These are phyloP conservation scores for Penicillium chermesinum DNA, from an alignment of 495 filamentous ascomycete species.

Conservation along the genomic window DNA sequence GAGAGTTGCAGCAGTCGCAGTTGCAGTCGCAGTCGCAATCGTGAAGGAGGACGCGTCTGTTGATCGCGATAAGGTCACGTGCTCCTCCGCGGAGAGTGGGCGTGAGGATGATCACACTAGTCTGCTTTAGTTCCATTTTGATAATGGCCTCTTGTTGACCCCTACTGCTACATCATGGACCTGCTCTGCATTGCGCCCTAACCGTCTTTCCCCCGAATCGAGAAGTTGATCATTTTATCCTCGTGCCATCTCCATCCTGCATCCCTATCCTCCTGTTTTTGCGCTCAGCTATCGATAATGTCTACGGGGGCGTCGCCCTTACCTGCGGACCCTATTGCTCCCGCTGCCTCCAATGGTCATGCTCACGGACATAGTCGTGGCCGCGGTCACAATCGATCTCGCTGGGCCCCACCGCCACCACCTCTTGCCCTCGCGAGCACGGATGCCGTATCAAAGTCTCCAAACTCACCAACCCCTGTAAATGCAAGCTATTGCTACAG, in stretches of 20 bases:
- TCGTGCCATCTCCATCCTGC: neutral
- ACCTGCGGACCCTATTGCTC: constrained; percentile 28
- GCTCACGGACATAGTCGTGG: constrained; percentile 31
- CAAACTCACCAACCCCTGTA: constrained; percentile 13
- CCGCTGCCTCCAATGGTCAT: constrained; percentile 20
- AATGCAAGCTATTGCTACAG: constrained; percentile 20
- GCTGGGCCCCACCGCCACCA: constrained; percentile 30
- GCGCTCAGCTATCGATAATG: constrained; percentile 25
- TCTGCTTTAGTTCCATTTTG: neutral
- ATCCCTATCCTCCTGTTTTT: constrained; percentile 3
- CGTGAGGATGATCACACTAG: neutral
- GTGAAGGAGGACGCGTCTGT: neutral
- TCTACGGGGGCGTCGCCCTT: constrained; percentile 32
- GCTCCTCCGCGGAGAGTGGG: neutral
- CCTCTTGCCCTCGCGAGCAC: constrained; percentile 23
- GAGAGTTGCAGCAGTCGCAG: neutral
- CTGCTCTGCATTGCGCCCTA: constrained; percentile 5
- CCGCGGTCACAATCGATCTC: constrained; percentile 40
- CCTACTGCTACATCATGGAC: neutral
- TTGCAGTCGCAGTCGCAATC: neutral
- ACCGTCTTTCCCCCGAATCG: neutral
- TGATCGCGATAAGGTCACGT: constrained; percentile 5
- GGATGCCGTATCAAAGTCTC: constrained; percentile 16
- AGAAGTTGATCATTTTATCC: constrained; percentile 5
- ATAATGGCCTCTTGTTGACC: neutral